Evolutionary conservation across 2,329 filamentous ascomycete species (phyloP), one percentile per base, ranked within the genome.

Genomic region (Aureobasidium sp.): DNA sequence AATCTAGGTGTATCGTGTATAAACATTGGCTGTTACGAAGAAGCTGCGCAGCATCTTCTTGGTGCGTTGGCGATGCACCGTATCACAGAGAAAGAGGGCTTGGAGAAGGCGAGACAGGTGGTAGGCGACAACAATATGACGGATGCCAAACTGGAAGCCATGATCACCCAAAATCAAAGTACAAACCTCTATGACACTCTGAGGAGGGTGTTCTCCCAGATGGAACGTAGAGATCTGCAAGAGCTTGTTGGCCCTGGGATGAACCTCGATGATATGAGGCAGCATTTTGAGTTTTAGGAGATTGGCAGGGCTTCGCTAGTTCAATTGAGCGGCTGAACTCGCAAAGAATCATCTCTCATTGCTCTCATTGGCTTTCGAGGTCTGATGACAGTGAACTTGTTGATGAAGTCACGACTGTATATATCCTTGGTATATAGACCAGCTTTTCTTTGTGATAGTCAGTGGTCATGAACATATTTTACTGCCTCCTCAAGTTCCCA

Each of bases 1-100:
- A 99, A 99, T 76, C 84, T 99, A 1, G 94, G 94, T 50, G 94
- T 97, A 10, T 90, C 86, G 64, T 97, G 94, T 75, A 97, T 99
- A 75, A 97, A 97, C 76, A 96, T 97, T 68, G 92, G 92, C 61
- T 97, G 93, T 76, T 92, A 92, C 73, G 88, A 90, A 17, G 90
- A 97, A 77, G 94, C 94, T 0, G 94, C 94, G 2, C 88, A 91
- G 64, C 94, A 99, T 76, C 84, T 99, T 63, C 84, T 99, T 15
- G 90, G 92, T 3, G 93, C 94, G 0, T 81, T 99, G 55, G 88
- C 88, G 61, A 97, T 99, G 92, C 94, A 99, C 80, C 92, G 94
- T 74, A 87, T 92, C 7, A 91, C 96, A 15, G 92, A 97, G 77
- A 85, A 85, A 70, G 89, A 92, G 71, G 92, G 91, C 5, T 84